A percentile compares a stretch with the other conserved stretches of the same genome.
phyloP scores from a whole-genome alignment of 495 filamentous ascomycete species.

The Hypoxylon crocopeplum region DNA sequence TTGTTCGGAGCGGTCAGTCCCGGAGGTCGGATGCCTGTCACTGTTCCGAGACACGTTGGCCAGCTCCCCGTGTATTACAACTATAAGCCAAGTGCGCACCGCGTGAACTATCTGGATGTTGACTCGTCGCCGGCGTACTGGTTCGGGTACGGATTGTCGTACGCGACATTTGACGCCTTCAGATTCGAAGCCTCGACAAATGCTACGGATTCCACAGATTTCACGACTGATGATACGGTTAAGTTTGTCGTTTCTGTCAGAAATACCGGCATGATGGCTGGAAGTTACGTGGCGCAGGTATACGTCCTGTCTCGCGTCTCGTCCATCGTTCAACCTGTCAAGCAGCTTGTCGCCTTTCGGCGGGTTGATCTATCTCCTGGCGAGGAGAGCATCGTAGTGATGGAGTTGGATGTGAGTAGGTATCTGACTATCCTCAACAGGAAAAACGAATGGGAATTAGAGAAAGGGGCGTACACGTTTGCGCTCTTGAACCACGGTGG shows the following conservation, averaged over 20 bases:
- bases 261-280: slow-evolving; percentile 42
- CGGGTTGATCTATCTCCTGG: slow-evolving; percentile 44
- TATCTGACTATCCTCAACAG: slow-evolving; percentile 51
- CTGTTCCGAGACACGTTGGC: slow-evolving; percentile 45
- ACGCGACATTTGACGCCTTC: slow-evolving; percentile 44
- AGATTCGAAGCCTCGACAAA: slow-evolving; percentile 27
- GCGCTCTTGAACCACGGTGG: slow-evolving; percentile 49
- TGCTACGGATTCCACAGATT: slow-evolving; percentile 13
- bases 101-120: slow-evolving; percentile 42
- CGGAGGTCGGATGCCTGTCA: slow-evolving; percentile 49
- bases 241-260: slow-evolving; percentile 42
- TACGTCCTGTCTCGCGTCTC: slow-evolving; percentile 48
- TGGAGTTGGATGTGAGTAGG: slow-evolving; percentile 45
- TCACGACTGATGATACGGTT: slow-evolving; percentile 39
- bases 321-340: slow-evolving; percentile 48
- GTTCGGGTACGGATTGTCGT: slow-evolving; percentile 51
- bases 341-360: slow-evolving; percentile 49
- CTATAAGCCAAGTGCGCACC: slow-evolving; percentile 44
- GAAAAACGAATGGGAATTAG: slow-evolving; percentile 48
- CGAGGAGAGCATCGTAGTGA: slow-evolving; percentile 28
- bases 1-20: slow-evolving; percentile 54
- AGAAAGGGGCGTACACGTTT: slow-evolving; percentile 51
- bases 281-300: slow-evolving; percentile 49
- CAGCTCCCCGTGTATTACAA: slow-evolving; percentile 51
- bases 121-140: slow-evolving; percentile 41